Percentiles rank a stretch among this genome's conserved stretches.
Evolutionary conservation across 164 flowering plant species (phyloP).

Genomic region (Magnolia changhungtana): DNA sequence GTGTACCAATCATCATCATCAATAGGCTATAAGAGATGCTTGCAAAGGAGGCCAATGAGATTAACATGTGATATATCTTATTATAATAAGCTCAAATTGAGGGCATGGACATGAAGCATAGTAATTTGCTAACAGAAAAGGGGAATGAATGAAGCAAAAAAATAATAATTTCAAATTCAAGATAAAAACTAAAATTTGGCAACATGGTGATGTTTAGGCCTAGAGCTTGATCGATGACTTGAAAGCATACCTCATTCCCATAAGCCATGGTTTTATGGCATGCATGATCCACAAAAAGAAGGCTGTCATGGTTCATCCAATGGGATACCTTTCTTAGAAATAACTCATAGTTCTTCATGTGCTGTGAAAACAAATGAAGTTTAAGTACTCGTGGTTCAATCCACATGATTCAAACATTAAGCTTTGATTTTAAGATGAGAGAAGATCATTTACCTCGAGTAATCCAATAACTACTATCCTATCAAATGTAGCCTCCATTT

Average conservation of each 20-base stretch:
- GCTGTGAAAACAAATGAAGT: conserved; percentile 3
- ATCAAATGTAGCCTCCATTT: conserved; percentile 14
- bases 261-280: conserved; percentile 20
- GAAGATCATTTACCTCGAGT: conserved; percentile 11
- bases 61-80: neutral
- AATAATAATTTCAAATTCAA: neutral
- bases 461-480: conserved; percentile 13
- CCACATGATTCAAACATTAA: neutral
- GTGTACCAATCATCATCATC: conserved; percentile 22
- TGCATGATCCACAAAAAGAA: conserved; percentile 22
- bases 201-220: neutral
- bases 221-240: neutral
- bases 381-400: neutral
- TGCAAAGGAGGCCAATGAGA: neutral
- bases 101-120: neutral
- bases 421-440: neutral
- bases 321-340: conserved; percentile 19
- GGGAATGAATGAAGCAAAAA: neutral
- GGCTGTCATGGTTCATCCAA: conserved; percentile 23
- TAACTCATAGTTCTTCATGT: conserved; percentile 23
- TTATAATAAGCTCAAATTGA: neutral
- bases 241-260: conserved; percentile 16
- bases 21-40: conserved; percentile 4
- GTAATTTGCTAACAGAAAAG: neutral
- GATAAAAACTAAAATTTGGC: neutral